Conservation (phyloP, 139 green algal genomes). For the Chlamydomonas sp. region DNA sequence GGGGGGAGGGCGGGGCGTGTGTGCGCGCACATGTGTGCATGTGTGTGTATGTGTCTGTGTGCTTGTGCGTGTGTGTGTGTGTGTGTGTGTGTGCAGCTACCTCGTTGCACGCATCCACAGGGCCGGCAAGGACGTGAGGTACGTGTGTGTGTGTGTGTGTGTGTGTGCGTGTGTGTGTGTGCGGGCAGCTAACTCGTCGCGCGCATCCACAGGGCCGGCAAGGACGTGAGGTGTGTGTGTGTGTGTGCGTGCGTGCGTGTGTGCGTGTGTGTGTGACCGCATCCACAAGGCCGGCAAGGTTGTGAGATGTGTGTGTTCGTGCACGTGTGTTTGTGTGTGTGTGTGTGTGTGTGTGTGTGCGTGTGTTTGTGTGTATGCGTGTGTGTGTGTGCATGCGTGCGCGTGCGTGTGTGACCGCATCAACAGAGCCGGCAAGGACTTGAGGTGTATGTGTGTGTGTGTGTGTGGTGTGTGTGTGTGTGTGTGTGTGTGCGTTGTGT, state of each 20-base stretch:
- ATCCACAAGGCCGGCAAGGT: slow-evolving; percentile 11
- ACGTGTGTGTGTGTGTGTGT: slow-evolving; percentile 52
- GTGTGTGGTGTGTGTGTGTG: too few species aligned
- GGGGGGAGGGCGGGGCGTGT: too few species aligned
- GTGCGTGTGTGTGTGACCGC: background rate
- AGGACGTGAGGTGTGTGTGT: slow-evolving; percentile 55
- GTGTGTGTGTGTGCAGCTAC: slow-evolving; percentile 50
- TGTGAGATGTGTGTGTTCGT: slow-evolving; percentile 9
- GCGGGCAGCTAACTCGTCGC: slow-evolving; percentile 37
- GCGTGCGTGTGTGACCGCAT: too few species aligned
- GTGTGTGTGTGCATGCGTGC: slow-evolving; percentile 12
- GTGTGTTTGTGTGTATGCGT: too few species aligned
- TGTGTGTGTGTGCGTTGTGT: too few species aligned
- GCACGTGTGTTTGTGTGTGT: too few species aligned
- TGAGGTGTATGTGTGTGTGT: too few species aligned
- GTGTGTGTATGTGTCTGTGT: slow-evolving; percentile 32
- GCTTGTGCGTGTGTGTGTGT: slow-evolving; percentile 65
- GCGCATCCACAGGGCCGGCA: slow-evolving; percentile 5
- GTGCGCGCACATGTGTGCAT: too few species aligned
- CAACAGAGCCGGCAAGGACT: too few species aligned
- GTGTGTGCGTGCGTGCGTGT: too few species aligned
- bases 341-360: too few species aligned
- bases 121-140: slow-evolving; percentile 23
- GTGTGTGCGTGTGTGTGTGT: slow-evolving; percentile 58
- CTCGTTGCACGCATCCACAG: slow-evolving; percentile 1